Evolutionary conservation across 768 basidiomycete genomes (phyloP).

Genomic region (Sutorius australiensis): DNA sequence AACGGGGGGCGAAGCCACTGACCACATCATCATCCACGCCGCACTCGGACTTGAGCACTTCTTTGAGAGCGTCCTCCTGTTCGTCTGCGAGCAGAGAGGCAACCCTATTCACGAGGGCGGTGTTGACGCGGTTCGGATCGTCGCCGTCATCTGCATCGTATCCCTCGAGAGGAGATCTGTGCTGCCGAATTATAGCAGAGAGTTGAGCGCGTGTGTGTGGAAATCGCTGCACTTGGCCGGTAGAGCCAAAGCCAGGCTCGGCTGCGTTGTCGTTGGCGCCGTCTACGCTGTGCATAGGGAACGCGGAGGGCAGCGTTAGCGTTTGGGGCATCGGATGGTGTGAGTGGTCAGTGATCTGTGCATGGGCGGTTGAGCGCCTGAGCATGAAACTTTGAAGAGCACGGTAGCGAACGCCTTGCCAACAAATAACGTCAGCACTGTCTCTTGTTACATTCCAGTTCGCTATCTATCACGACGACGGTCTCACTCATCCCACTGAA

Average conservation of each 20-base stretch:
- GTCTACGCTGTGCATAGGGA: slow-evolving; percentile 9
- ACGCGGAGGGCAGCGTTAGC: slow-evolving; percentile 20
- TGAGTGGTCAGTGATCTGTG: slow-evolving; percentile 17
- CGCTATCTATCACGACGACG: background rate
- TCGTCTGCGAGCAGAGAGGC: slow-evolving; percentile 73
- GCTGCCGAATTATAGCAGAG: slow-evolving; percentile 65
- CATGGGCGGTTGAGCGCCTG: slow-evolving; percentile 24
- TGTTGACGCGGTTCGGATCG: slow-evolving; percentile 51
- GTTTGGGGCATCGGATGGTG: slow-evolving; percentile 25
- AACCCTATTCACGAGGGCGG: slow-evolving; percentile 64
- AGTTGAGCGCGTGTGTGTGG: slow-evolving; percentile 84
- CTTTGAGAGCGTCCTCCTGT: slow-evolving; percentile 83
- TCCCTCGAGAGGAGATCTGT: slow-evolving; percentile 52
- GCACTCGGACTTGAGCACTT: slow-evolving; percentile 64
- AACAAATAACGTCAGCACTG: slow-evolving; percentile 24
- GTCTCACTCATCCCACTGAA: slow-evolving; percentile 68
- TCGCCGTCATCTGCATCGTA: slow-evolving; percentile 59
- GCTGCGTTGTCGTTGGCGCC: slow-evolving; percentile 16
- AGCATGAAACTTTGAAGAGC: slow-evolving; percentile 16
- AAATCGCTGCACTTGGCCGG: slow-evolving; percentile 44
- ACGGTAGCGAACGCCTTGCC: slow-evolving; percentile 1
- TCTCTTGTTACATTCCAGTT: slow-evolving; percentile 1
- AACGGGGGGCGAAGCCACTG: slow-evolving; percentile 24
- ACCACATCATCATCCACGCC: slow-evolving; percentile 69
- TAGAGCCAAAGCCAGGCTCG: slow-evolving; percentile 15